A percentile compares a stretch with the other conserved stretches of the same genome.
These are phyloP conservation scores for Dactylellina drechsleri DNA, from an alignment of 2,329 filamentous ascomycete species.

Conservation along the genomic window DNA sequence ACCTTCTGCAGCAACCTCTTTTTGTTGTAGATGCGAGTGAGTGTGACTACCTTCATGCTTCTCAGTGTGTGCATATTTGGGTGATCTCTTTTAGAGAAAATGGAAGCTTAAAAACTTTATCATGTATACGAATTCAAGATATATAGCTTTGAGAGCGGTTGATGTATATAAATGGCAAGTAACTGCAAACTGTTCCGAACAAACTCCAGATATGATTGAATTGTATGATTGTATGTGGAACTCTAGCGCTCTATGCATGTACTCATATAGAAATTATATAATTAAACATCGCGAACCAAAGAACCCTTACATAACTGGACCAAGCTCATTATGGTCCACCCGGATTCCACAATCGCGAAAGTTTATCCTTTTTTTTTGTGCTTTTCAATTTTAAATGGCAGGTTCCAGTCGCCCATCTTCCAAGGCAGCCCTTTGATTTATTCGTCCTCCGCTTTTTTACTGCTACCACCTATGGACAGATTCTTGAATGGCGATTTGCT, in stretches of 20 bases:
- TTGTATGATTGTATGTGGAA: not conserved
- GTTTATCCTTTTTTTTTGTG: no score
- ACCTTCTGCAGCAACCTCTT: not conserved
- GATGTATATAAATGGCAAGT: not conserved
- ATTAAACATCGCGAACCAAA: not conserved
- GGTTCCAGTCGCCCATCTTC: no score
- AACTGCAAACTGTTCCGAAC: constrained; percentile 1
- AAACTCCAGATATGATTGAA: constrained; percentile 9
- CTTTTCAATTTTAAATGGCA: no score
- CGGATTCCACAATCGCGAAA: no score
- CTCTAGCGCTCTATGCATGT: not conserved
- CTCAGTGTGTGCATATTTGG: not conserved
- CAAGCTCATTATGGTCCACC: no score
- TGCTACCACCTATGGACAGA: not conserved
- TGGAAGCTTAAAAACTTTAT: no score
- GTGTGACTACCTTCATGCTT: not conserved
- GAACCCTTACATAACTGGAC: no score
- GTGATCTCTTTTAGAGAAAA: no score
- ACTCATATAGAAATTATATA: constrained; percentile 8
- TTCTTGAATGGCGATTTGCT: constrained; percentile 35
- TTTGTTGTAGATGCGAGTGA: not conserved
- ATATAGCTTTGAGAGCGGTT: not conserved
- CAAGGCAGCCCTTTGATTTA: no score
- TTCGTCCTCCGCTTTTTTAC: no score
- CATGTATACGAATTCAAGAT: not conserved